Evolutionary conservation across 345 rosid genomes (phyloP).

Genomic region (Jatropha curcas): DNA sequence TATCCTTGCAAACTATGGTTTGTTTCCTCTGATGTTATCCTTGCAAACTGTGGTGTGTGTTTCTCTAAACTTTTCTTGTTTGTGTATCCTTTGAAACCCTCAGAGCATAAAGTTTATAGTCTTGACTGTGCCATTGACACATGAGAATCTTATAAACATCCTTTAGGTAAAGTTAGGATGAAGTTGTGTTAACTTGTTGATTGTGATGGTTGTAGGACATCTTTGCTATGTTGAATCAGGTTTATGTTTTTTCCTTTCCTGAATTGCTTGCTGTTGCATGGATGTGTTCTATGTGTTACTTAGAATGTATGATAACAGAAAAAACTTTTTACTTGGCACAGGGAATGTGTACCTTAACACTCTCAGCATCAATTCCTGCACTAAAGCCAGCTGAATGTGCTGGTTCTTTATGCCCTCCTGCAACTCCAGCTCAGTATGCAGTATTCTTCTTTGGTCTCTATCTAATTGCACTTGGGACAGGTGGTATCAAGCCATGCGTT

Average conservation of each 20-base stretch:
- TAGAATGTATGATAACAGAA: constrained; percentile 15
- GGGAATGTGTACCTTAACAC: constrained; percentile 88
- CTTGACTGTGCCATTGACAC: background rate
- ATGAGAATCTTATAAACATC: background rate
- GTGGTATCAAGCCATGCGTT: constrained; percentile 95
- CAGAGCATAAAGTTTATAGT: background rate
- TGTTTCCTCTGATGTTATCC: background rate
- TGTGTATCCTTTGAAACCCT: background rate
- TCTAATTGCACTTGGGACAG: constrained; percentile 87
- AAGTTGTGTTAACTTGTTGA: background rate
- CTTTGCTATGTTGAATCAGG: background rate
- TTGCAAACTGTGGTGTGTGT: background rate
- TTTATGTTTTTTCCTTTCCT: background rate
- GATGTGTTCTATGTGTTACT: background rate
- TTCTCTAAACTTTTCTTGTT: background rate
- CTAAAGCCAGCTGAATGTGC: constrained; percentile 68
- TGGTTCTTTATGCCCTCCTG: constrained; percentile 61
- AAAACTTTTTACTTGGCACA: constrained; percentile 26
- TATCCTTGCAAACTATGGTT: background rate
- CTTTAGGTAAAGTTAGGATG: background rate
- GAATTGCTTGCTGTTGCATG: background rate
- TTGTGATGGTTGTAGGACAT: background rate
- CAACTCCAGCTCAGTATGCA: constrained; percentile 63
- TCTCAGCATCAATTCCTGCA: constrained; percentile 78
- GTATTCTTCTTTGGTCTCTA: constrained; percentile 87